Conservation (phyloP, 768 basidiomycete genomes). For the Hygrocybe coccinea region DNA sequence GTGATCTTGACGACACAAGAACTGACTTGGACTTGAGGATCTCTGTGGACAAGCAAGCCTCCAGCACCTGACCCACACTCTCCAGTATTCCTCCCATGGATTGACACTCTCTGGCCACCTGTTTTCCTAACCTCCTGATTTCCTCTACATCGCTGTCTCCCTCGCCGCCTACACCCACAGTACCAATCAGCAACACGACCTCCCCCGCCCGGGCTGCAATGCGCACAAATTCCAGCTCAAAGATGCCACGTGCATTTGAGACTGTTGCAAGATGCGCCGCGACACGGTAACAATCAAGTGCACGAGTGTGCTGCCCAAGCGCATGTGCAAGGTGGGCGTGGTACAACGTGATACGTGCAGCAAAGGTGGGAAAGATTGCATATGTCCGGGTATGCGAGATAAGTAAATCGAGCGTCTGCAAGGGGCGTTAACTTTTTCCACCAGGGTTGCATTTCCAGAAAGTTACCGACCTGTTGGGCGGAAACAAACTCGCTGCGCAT, state of each 20-base stretch:
- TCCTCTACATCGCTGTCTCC: constrained; percentile 25
- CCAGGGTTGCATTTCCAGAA: neutral
- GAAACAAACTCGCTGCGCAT: constrained; percentile 64
- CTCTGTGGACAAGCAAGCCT: constrained; percentile 50
- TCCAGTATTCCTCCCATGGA: constrained; percentile 51
- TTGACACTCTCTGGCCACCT: constrained; percentile 42
- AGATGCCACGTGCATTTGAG: neutral
- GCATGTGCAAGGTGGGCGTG: constrained; percentile 75
- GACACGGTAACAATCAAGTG: constrained; percentile 57
- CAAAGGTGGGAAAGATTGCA: constrained; percentile 50
- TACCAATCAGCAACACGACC: constrained; percentile 47
- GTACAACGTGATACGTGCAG: constrained; percentile 60
- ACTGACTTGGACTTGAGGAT: constrained; percentile 59
- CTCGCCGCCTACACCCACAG: constrained; percentile 19
- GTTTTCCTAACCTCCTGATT: constrained; percentile 30
- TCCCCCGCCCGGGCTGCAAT: constrained; percentile 50
- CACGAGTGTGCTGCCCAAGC: constrained; percentile 46
- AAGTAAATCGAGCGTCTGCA: constrained; percentile 41
- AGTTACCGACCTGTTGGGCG: constrained; percentile 49
- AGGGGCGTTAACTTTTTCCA: neutral
- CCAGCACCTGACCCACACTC: constrained; percentile 51
- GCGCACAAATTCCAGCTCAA: constrained; percentile 34
- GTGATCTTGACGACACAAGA: constrained; percentile 6
- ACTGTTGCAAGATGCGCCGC: constrained; percentile 46
- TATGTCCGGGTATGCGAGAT: constrained; percentile 61